Conservation (phyloP, 2,329 filamentous ascomycete genomes). For the Aspergillus viridinutans region DNA sequence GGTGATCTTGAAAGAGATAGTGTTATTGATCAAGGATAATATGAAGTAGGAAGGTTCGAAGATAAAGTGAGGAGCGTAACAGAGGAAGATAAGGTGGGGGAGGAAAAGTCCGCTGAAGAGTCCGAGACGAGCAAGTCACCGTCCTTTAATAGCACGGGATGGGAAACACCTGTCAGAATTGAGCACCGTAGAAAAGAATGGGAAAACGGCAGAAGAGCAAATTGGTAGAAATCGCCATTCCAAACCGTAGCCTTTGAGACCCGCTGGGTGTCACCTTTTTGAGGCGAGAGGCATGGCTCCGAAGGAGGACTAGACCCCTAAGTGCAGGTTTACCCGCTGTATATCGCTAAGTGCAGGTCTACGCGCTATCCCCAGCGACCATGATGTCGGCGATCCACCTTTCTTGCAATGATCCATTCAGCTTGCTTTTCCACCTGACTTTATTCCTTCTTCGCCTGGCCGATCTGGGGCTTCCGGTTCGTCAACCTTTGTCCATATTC, state of each 20-base stretch:
- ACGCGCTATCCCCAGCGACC: conserved; percentile 11
- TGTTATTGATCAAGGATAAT: not conserved
- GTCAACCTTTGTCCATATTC: not conserved
- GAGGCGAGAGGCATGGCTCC: conserved; percentile 1
- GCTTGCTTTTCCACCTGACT: not conserved
- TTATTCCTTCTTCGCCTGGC: not conserved
- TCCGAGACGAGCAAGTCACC: conserved; percentile 4
- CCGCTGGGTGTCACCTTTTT: not conserved
- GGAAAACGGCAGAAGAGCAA: not conserved
- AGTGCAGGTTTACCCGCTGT: conserved; percentile 18
- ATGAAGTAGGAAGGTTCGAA: not conserved
- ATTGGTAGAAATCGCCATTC: not conserved
- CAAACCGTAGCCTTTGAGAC: not conserved
- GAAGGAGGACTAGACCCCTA: conserved; percentile 15
- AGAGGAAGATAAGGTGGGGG: not conserved
- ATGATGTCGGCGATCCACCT: conserved; percentile 2
- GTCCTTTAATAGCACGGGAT: not conserved
- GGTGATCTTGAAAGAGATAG: not conserved
- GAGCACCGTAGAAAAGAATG: conserved; percentile 4
- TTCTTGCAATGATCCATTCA: conserved; percentile 11
- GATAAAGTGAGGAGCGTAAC: not conserved
- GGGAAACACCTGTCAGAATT: conserved; percentile 10
- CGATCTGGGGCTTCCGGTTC: not conserved
- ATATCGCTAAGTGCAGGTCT: conserved; percentile 36
- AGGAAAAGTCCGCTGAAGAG: not conserved